Conservation (phyloP, 148 eudicot species). For the Camellia sinensis region DNA sequence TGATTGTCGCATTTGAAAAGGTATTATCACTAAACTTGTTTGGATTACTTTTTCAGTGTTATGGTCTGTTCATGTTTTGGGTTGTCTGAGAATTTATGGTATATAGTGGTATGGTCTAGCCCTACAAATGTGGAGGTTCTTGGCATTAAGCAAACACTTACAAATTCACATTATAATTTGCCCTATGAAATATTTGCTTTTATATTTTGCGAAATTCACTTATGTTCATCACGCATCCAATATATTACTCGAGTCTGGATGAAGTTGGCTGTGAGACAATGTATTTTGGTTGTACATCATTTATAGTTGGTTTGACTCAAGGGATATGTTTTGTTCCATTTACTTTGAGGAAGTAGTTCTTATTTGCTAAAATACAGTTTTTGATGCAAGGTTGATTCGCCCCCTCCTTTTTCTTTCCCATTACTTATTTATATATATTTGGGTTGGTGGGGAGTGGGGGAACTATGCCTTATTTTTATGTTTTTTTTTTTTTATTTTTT, state of each 20-base stretch:
- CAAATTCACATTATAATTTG: too few relatives aligned
- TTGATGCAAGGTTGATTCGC: too few relatives aligned
- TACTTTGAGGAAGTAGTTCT: neutral
- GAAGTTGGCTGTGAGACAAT: neutral
- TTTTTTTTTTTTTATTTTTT: neutral
- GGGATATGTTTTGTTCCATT: neutral
- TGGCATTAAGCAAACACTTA: neutral
- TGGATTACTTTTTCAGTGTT: neutral
- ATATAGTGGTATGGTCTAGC: neutral
- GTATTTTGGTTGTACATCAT: neutral
- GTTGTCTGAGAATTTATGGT: neutral
- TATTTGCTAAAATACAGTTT: neutral
- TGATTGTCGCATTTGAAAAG: slow-evolving; percentile 57
- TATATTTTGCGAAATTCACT: neutral
- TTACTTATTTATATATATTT: too few relatives aligned
- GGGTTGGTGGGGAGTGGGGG: too few relatives aligned
- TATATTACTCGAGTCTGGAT: neutral
- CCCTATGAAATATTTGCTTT: neutral
- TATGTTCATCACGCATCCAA: neutral
- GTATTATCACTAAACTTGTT: slow-evolving; percentile 18
- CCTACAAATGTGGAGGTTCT: neutral
- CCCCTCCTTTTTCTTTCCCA: too few relatives aligned
- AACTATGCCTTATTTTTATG: neutral
- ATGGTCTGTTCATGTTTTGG: slow-evolving; percentile 2
- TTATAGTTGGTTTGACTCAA: neutral